Conservation (phyloP, 208 protist species). For the Crithidia acanthocephali region DNA sequence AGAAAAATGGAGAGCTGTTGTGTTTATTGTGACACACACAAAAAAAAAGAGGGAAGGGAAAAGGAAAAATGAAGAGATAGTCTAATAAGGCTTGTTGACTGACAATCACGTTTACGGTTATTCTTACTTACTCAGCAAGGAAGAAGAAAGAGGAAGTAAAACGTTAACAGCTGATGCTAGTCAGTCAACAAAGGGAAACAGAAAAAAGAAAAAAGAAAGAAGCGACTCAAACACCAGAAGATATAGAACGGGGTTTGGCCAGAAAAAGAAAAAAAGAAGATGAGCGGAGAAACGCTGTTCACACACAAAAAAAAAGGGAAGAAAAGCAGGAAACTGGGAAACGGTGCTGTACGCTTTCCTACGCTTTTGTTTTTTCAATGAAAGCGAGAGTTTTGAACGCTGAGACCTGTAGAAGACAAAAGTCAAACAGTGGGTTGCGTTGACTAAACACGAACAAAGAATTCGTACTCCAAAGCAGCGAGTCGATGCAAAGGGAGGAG, state of each 20-base stretch:
- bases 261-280: slow-evolving; percentile 16
- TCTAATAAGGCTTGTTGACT: neutral
- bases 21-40: neutral
- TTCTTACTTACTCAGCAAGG: neutral
- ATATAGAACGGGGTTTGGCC: slow-evolving; percentile 9
- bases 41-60: neutral
- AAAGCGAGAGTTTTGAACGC: too few species aligned
- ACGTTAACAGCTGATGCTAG: slow-evolving; percentile 1
- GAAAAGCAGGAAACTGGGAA: neutral
- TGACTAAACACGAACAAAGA: too few species aligned
- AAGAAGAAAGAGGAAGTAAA: neutral
- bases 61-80: neutral
- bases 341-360: too few species aligned
- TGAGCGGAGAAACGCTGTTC: neutral
- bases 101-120: neutral
- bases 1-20: neutral
- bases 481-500: neutral
- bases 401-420: too few species aligned
- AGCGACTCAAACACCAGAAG: slow-evolving; percentile 3
- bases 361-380: too few species aligned
- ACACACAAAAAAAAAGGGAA: neutral
- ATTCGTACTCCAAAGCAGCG: neutral
- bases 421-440: too few species aligned
- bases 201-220: slow-evolving; percentile 6
- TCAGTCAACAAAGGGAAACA: slow-evolving; percentile 11